A percentile compares a stretch with the other conserved stretches of the same genome.
Evolutionary conservation across 2,329 filamentous ascomycete genomes (phyloP).

Genomic region (Neopestalotiopsis sp.): DNA sequence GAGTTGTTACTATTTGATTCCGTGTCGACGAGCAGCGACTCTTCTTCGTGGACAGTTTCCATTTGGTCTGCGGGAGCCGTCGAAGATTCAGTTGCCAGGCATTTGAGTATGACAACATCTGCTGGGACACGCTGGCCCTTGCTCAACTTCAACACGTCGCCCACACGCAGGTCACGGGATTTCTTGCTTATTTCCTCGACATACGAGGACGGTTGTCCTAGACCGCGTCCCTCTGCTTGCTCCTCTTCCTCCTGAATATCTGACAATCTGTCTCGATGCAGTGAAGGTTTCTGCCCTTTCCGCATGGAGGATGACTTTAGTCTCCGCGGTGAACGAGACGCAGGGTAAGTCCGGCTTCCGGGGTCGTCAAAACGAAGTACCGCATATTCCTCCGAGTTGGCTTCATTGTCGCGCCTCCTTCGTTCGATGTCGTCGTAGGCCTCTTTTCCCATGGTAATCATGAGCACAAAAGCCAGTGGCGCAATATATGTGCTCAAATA

Average conservation of each 20-base stretch:
- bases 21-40: slow-evolving; percentile 45
- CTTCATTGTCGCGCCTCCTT: slow-evolving; percentile 86
- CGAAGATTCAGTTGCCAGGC: slow-evolving; percentile 63
- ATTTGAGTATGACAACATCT: slow-evolving; percentile 92
- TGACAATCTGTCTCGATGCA: slow-evolving; percentile 54
- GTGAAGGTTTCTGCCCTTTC: slow-evolving; percentile 43
- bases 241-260: slow-evolving; percentile 76
- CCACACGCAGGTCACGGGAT: slow-evolving; percentile 88
- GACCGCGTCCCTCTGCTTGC: slow-evolving; percentile 49
- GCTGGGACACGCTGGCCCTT: slow-evolving; percentile 95
- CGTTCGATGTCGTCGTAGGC: slow-evolving; percentile 91
- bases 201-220: slow-evolving; percentile 49
- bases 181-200: slow-evolving; percentile 76
- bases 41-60: slow-evolving; percentile 38
- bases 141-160: slow-evolving; percentile 89
- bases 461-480: slow-evolving; percentile 87
- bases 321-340: slow-evolving; percentile 45
- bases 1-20: slow-evolving; percentile 35
- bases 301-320: slow-evolving; percentile 52
- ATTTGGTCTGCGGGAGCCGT: slow-evolving; percentile 36
- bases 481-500: slow-evolving; percentile 95
- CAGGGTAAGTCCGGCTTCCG: slow-evolving; percentile 37
- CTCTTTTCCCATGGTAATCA: slow-evolving; percentile 94
- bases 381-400: slow-evolving; percentile 89
- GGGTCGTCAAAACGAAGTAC: slow-evolving; percentile 75